Evolutionary conservation across 805 yeast species (phyloP).

Genomic region (Sugiyamaella lignohabitans): DNA sequence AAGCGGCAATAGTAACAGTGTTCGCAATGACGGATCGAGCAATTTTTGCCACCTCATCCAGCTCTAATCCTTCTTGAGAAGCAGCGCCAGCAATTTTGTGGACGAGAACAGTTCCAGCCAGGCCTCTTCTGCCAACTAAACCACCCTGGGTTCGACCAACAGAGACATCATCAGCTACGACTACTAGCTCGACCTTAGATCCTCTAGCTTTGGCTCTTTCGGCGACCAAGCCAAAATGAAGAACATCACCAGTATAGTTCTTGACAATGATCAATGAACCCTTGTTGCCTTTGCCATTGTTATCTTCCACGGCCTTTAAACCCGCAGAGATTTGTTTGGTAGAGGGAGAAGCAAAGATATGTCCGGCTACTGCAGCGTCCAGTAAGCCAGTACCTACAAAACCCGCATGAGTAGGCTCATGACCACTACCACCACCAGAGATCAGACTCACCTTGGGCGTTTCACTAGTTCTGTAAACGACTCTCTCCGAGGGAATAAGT

Average conservation of each 20-base stretch:
- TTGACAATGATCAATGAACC: constrained; percentile 80
- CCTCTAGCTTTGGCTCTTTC: constrained; percentile 83
- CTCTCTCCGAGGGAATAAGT: constrained; percentile 45
- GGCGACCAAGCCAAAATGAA: constrained; percentile 87
- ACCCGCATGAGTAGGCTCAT: constrained; percentile 91
- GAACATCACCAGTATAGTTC: constrained; percentile 90
- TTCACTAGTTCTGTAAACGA: constrained; percentile 11
- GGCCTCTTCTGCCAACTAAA: constrained; percentile 88
- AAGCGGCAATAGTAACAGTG: constrained; percentile 81
- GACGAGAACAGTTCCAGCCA: constrained; percentile 84
- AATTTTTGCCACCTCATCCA: constrained; percentile 48
- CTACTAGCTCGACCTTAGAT: constrained; percentile 59
- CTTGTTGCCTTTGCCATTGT: constrained; percentile 30
- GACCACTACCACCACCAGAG: constrained; percentile 95
- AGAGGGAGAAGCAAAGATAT: constrained; percentile 92
- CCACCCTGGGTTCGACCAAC: constrained; percentile 88
- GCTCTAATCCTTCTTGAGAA: constrained; percentile 36
- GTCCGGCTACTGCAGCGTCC: constrained; percentile 86
- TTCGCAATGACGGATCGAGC: constrained; percentile 58
- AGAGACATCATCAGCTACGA: constrained; percentile 89
- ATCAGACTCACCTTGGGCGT: constrained; percentile 49
- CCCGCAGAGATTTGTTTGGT: constrained; percentile 78
- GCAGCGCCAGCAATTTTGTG: constrained; percentile 84
- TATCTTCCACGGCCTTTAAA: constrained; percentile 44
- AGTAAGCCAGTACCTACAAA: constrained; percentile 78